Conservation (phyloP, 2,329 filamentous ascomycete genomes). For the Thielaviopsis punctulata region DNA sequence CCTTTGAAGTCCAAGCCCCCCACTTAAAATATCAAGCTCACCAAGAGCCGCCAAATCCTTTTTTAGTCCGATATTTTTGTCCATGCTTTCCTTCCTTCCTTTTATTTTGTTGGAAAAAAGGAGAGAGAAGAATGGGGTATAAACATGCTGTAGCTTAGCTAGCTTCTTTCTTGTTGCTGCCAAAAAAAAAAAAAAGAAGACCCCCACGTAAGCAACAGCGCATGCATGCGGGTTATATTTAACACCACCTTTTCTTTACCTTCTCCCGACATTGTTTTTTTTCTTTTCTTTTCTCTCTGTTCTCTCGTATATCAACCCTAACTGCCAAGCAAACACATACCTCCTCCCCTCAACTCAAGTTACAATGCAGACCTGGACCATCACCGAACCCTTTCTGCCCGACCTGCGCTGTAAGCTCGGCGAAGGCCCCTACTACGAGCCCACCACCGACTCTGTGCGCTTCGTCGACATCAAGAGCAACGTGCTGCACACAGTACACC, state of each 20-base stretch:
- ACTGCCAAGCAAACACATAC: background rate
- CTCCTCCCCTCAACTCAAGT: background rate
- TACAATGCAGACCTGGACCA: slow-evolving; percentile 30
- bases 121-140: too few species aligned
- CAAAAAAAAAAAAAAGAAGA: background rate
- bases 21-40: too few species aligned
- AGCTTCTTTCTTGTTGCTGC: too few species aligned
- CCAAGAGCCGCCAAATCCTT: too few species aligned
- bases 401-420: slow-evolving; percentile 48
- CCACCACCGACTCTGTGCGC: slow-evolving; percentile 45
- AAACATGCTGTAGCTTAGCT: too few species aligned
- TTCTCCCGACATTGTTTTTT: background rate
- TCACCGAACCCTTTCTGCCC: slow-evolving; percentile 36
- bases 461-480: slow-evolving; percentile 73
- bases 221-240: background rate
- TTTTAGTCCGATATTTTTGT: too few species aligned
- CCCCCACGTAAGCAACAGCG: background rate
- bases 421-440: slow-evolving; percentile 61
- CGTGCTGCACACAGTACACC: slow-evolving; percentile 53
- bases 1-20: too few species aligned
- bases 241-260: background rate
- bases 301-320: background rate
- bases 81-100: too few species aligned
- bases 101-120: too few species aligned
- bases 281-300: background rate